phyloP scores from a whole-genome alignment of 345 rosid species.

The Trapa bicornis region DNA sequence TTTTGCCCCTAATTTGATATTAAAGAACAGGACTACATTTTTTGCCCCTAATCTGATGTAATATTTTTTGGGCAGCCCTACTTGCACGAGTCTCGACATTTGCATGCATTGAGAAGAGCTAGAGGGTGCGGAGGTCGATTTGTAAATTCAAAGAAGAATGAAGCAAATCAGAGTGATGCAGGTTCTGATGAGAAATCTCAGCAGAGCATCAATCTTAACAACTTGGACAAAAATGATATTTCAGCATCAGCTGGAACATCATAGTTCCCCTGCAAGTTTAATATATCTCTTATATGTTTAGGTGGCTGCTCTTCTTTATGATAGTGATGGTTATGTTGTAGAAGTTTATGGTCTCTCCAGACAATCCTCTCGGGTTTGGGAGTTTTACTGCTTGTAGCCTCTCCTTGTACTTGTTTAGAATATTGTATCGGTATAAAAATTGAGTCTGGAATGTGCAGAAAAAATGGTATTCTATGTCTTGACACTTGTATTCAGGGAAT shows the following conservation, averaged over 20 bases:
- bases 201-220: constrained; percentile 47
- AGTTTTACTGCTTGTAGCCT: constrained; percentile 1
- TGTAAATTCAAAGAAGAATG: constrained; percentile 65
- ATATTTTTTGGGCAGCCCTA: constrained; percentile 54
- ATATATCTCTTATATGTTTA: not conserved
- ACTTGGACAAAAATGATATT: constrained; percentile 31
- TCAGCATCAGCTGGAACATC: constrained; percentile 36
- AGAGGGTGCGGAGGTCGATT: constrained; percentile 94
- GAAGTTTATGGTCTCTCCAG: not conserved
- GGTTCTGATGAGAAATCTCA: constrained; percentile 46
- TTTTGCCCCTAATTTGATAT: not conserved
- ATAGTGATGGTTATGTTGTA: not conserved
- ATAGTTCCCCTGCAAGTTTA: constrained; percentile 13
- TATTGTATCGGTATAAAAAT: not conserved
- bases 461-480: not conserved
- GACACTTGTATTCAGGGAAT: too few relatives aligned
- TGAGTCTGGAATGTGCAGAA: constrained; percentile 1
- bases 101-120: constrained; percentile 81
- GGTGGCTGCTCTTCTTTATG: not conserved
- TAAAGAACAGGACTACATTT: not conserved
- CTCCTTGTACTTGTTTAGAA: not conserved
- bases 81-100: constrained; percentile 91
- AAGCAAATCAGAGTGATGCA: constrained; percentile 32
- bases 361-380: not conserved
- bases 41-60: not conserved